Base-by-base conservation (phyloP, 306 rosid species). In the Abrus precatorius region DNA sequence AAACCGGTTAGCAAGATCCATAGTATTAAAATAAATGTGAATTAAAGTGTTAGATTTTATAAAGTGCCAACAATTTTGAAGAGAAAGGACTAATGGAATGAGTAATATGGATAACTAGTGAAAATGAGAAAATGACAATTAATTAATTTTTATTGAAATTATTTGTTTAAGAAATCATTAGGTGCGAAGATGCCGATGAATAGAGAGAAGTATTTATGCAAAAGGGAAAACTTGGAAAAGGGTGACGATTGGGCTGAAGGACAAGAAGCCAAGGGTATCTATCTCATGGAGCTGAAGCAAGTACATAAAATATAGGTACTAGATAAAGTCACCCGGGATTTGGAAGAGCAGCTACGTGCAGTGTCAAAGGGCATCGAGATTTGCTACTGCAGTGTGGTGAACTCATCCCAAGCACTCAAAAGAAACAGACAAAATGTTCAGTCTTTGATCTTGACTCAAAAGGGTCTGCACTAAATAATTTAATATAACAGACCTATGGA, bases 381-480 rank as follows among this genome's bases (percentile, higher is more conserved):
- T 84, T 90, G 95, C 32, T 52, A 54, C 60, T 43, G 41, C 63
- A 66, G 82, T 53, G 47, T 53, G 78, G 64, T 69, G 74, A 68
- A 66, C 78, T 65, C 75, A 75, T 43, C 75, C 68, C 77, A 54
- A 62, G 33, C 61, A 76, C 40, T 29, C 83, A 69, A 64, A 67
- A 76, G 52, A 84, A 80, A 80, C 62, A 49, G 78, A 89, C 90
- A 89, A 92, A 88, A 87, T 72, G 74, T 80, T 53, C 66, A 80
- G 85, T 83, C 87, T 79, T 67, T 84, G 76, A 54, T 86, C 85
- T 92, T 83, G 89, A 89, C 90, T 55, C 75, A 20, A 54, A 74
- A 78, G 82, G 63, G 62, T 79, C 87, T 50, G 9, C 52, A 54
- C 27, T 53, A 5, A 63, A 40, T 50, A 75, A 29, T 60, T 64